A percentile compares a stretch with the other conserved stretches of the same genome.
Conservation (phyloP, 352 stramenopile genomes). For the Plasmopara viticola region DNA sequence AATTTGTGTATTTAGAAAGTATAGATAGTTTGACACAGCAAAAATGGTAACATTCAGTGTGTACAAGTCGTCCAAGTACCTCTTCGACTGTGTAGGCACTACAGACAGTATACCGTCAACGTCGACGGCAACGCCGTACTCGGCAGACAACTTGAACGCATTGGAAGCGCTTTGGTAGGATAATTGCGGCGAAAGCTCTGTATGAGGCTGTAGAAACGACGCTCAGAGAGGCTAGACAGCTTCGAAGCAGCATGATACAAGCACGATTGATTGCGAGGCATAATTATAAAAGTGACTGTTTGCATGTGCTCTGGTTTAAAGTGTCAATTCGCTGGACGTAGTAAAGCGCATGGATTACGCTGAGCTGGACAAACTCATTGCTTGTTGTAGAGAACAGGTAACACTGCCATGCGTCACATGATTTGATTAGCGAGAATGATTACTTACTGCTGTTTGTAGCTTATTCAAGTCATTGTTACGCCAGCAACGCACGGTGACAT, state of each 20-base stretch:
- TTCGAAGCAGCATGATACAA: not conserved
- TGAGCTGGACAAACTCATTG: slow-evolving; percentile 54
- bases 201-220: slow-evolving; percentile 1
- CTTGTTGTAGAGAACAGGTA: slow-evolving; percentile 46
- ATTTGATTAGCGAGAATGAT: not conserved
- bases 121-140: slow-evolving; percentile 12
- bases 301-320: slow-evolving; percentile 4
- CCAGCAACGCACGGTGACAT: slow-evolving; percentile 20
- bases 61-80: slow-evolving; percentile 59
- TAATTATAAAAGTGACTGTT: not conserved
- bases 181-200: slow-evolving; percentile 3
- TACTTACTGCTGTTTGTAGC: slow-evolving; percentile 23
- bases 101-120: slow-evolving; percentile 9
- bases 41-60: slow-evolving; percentile 44
- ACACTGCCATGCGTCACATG: not conserved
- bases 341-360: slow-evolving; percentile 51
- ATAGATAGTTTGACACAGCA: not conserved
- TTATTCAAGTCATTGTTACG: slow-evolving; percentile 41
- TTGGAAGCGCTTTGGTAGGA: slow-evolving; percentile 42
- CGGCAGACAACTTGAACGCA: slow-evolving; percentile 28
- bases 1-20: not conserved
- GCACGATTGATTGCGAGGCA: not conserved
- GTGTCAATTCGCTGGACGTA: slow-evolving; percentile 40
- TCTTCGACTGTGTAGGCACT: slow-evolving; percentile 49
- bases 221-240: not conserved